Base-by-base conservation (phyloP, 2,329 filamentous ascomycete genomes). In the Paraphoma chrysanthemicola region DNA sequence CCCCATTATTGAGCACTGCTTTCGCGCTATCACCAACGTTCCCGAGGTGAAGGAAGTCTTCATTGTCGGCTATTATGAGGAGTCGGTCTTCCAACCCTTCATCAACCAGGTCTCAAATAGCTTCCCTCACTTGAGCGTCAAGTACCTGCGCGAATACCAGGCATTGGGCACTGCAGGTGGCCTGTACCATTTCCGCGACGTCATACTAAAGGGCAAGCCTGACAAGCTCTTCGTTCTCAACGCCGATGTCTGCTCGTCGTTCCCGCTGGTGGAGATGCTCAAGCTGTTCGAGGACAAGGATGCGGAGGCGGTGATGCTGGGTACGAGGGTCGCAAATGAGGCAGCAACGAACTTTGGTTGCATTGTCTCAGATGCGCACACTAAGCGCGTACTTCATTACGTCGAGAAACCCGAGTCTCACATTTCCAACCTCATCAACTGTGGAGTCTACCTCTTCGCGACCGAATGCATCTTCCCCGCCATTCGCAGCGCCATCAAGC, bases 391-490 rank as follows among this genome's bases (percentile, higher is more conserved):
- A 44, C 88, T 98, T 58, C 95, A 99, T 82, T 98, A 99, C 81
- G 95, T 99, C 77, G 95, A 98, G 86, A 98, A 98, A 84, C 95
- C 95, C 65, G 94, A 99, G 80, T 93, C 91, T 53, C 91, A 96
- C 79, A 97, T 99, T 79, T 96, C 91, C 74, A 97, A 97, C 82
- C 85, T 99, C 67, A 99, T 99, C 85, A 99, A 98, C 85, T 98
- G 95, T 79, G 95, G 95, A 70, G 93, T 99, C 72, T 99, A 98
- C 82, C 91, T 98, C 70, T 99, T 99, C 80, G 87, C 91, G 64
- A 95, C 93, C 62, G 93, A 97, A 68, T 92, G 90, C 78, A 96
- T 98, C 82, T 98, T 98, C 86, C 94, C 94, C 63, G 91, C 92
- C 67, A 98, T 99, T 78, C 90, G 90, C 76, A 92, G 86, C 66